These are phyloP conservation scores for Cytospora paraplurivora DNA, from an alignment of 2,329 filamentous ascomycete genomes.

Conservation along the genomic window DNA sequence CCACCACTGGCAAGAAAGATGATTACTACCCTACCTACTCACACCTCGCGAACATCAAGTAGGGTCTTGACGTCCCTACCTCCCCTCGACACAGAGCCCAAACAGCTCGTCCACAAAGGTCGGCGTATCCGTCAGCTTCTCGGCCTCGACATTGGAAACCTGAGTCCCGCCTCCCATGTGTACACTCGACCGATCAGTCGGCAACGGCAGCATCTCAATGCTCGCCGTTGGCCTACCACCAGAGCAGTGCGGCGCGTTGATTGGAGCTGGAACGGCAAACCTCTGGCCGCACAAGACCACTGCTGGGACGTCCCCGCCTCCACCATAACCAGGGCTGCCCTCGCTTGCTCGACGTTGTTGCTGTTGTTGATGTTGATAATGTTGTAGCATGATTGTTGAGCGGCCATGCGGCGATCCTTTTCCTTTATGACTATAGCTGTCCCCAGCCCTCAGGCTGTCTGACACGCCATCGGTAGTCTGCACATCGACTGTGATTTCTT, in stretches of 20 bases:
- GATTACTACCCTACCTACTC: not conserved
- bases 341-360: constrained; percentile 24
- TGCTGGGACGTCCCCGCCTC: not conserved
- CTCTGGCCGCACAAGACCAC: not conserved
- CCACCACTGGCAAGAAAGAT: not conserved
- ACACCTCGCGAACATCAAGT: not conserved
- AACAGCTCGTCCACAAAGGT: constrained; percentile 52
- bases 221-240: constrained; percentile 26
- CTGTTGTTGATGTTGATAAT: not conserved
- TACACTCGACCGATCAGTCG: constrained; percentile 29
- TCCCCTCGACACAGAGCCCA: constrained; percentile 32
- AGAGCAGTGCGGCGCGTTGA: not conserved
- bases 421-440: constrained; percentile 30
- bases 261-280: not conserved
- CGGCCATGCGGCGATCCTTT: not conserved
- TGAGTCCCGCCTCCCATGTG: constrained; percentile 33
- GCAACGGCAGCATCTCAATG: constrained; percentile 36
- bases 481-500: constrained; percentile 61
- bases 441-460: constrained; percentile 30
- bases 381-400: not conserved
- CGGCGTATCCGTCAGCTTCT: constrained; percentile 38
- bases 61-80: not conserved
- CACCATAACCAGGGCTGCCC: not conserved
- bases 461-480: constrained; percentile 33
- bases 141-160: constrained; percentile 40